A percentile compares a stretch with the other conserved stretches of the same genome.
These are phyloP conservation scores for Spinellus fusiger DNA, from an alignment of 192 early-diverging fungal genomes.

Conservation along the genomic window DNA sequence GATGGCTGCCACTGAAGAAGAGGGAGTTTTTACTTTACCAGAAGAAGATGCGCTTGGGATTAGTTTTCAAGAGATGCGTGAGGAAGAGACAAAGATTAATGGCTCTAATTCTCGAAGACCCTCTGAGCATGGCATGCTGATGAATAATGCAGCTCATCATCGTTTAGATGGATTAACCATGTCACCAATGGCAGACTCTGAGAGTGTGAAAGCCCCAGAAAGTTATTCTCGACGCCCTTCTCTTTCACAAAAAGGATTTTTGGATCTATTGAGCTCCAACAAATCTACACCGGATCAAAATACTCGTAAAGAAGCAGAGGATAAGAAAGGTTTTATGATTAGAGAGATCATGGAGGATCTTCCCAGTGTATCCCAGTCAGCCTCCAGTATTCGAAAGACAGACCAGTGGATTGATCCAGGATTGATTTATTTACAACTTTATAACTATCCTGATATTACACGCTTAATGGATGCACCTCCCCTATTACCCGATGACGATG, in stretches of 20 bases:
- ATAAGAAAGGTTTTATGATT: background rate
- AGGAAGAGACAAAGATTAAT: background rate
- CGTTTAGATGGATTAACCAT: background rate
- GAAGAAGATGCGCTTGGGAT: conserved; percentile 8
- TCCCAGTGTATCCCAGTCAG: background rate
- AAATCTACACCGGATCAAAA: no score
- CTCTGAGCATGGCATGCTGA: background rate
- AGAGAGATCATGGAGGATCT: background rate
- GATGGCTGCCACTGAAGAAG: conserved; percentile 4
- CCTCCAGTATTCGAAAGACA: conserved; percentile 21
- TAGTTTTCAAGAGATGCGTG: background rate
- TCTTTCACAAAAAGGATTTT: background rate
- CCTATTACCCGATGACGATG: conserved; percentile 71
- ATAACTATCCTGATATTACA: conserved; percentile 67
- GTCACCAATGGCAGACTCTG: no score
- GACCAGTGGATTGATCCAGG: conserved; percentile 49
- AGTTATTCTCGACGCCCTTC: background rate
- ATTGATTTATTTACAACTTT: conserved; percentile 61
- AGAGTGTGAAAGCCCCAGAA: background rate
- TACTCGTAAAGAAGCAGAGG: background rate
- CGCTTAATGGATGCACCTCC: conserved; percentile 32
- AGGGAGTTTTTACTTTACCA: background rate
- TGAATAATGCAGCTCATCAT: background rate
- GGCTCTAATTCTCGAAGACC: background rate
- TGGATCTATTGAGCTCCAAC: background rate